A percentile compares a stretch with the other conserved stretches of the same genome.
Conservation (phyloP, 2,329 filamentous ascomycete genomes). For the Paraconiothyrium sp. region DNA sequence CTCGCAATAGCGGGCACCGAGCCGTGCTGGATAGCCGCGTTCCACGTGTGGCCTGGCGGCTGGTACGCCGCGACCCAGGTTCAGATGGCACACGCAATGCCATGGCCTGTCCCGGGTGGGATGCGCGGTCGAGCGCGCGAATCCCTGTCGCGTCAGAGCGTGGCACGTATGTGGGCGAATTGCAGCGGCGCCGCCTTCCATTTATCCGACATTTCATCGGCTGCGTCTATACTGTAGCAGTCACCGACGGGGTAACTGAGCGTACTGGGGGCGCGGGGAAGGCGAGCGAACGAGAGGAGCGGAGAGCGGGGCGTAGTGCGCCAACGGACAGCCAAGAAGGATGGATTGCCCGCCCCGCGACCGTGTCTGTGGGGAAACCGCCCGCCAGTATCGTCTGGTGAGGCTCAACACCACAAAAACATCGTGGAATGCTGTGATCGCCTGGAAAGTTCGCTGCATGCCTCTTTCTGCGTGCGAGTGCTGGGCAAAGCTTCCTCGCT, state of each 20-base stretch:
- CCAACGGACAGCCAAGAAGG: slow-evolving; percentile 24
- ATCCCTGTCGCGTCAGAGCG: slow-evolving; percentile 6
- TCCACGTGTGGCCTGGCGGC: slow-evolving; percentile 13
- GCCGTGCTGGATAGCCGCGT: slow-evolving; percentile 5
- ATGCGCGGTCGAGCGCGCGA: slow-evolving; percentile 5
- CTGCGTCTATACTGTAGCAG: slow-evolving; percentile 26
- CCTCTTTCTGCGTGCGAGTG: slow-evolving; percentile 10
- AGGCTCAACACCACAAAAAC: slow-evolving; percentile 28
- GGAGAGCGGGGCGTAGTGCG: slow-evolving; percentile 17
- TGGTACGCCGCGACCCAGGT: slow-evolving; percentile 5
- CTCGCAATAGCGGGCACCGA: neutral
- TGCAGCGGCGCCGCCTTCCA: slow-evolving; percentile 31
- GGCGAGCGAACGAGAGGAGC: slow-evolving; percentile 19
- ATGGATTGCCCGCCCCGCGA: slow-evolving; percentile 26
- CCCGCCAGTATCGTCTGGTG: neutral
- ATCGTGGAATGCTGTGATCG: slow-evolving; percentile 18
- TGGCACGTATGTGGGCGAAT: slow-evolving; percentile 37
- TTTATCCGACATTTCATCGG: slow-evolving; percentile 40
- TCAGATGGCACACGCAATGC: slow-evolving; percentile 3
- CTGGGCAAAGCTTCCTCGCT: slow-evolving; percentile 40
- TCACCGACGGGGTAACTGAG: neutral
- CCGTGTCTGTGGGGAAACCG: slow-evolving; percentile 21
- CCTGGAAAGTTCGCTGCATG: slow-evolving; percentile 7
- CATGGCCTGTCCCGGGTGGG: neutral
- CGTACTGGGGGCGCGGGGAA: neutral